A percentile compares a stretch with the other conserved stretches of the same genome.
These are phyloP conservation scores for Rhizoclosmatium sp. DNA, from an alignment of 192 early-diverging fungal species.

Conservation along the genomic window DNA sequence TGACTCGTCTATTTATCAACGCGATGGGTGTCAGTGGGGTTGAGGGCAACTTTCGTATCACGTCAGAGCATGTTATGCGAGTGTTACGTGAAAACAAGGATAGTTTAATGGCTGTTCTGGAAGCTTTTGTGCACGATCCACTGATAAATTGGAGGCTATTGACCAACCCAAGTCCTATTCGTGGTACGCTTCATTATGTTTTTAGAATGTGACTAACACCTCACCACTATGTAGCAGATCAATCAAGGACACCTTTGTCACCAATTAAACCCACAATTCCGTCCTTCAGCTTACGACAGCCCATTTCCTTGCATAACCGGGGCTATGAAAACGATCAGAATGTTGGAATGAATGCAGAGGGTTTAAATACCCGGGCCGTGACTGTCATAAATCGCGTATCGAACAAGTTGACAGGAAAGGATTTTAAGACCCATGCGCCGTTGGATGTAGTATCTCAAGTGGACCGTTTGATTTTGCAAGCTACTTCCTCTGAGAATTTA, in stretches of 20 bases:
- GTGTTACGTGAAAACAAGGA: slow-evolving; percentile 95
- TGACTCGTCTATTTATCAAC: slow-evolving; percentile 88
- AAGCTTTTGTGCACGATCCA: slow-evolving; percentile 98
- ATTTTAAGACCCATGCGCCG: slow-evolving; percentile 78
- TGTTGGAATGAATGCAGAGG: slow-evolving; percentile 47
- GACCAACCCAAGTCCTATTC: slow-evolving; percentile 52
- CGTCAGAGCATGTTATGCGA: slow-evolving; percentile 95
- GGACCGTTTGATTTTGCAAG: slow-evolving; percentile 83
- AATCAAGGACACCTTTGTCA: slow-evolving; percentile 83
- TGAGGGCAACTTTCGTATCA: slow-evolving; percentile 94
- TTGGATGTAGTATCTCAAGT: slow-evolving; percentile 83
- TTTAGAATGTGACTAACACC: not conserved
- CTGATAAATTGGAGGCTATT: slow-evolving; percentile 89
- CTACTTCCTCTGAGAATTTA: slow-evolving; percentile 81
- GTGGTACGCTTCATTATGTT: slow-evolving; percentile 4
- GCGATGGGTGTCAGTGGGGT: slow-evolving; percentile 90
- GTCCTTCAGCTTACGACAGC: slow-evolving; percentile 83
- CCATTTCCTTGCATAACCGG: slow-evolving; percentile 78
- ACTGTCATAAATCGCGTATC: slow-evolving; percentile 83
- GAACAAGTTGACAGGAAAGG: slow-evolving; percentile 84
- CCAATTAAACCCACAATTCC: slow-evolving; percentile 84
- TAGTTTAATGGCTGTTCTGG: slow-evolving; percentile 95
- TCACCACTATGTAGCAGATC: slow-evolving; percentile 61
- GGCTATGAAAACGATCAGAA: not conserved
- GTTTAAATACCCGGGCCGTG: slow-evolving; percentile 73